Base-by-base conservation (phyloP, 345 rosid genomes). In the Physaria fendleri region DNA sequence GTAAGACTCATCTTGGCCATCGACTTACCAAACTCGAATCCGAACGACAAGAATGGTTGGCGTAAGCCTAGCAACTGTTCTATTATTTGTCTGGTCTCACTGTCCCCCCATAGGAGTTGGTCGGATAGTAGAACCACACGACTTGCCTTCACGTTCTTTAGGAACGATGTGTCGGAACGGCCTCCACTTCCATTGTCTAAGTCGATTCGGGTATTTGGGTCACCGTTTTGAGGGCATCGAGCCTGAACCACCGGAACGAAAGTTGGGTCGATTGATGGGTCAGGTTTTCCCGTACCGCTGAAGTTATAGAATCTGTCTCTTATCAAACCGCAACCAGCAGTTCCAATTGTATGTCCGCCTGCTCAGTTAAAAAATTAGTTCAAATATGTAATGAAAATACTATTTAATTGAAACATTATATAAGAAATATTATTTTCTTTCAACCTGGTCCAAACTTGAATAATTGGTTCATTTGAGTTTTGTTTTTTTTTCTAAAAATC, bases 321-420 rank as follows among this genome's bases (percentile, higher is more conserved):
- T 17, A 71, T 64, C 13, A 76, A 8, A 50, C 51, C 70, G 48
- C 83, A 76, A 16, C 77, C 73, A 45, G 83, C 37, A 1, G 81
- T 79, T 12, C 81, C 83, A 12, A 79, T 44, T 7, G 83, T 76
- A 73, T 79, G 83, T 48, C 77, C 80, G 10, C 81, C 83, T 79
- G 30, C 25, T 52, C 42, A 39, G 39, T 7, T 7, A n/a, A n/a
- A n/a, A n/a, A n/a, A n/a, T n/a, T n/a, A n/a, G 35, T 30, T 30
- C 32, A 25, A 25, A 28, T 28, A 28, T 9, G 3, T 30, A 30
- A 1, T 30, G n/a, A 30, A 30, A 30, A 9, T 10, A 9, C 12
- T 28, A 6, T 10, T 28, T 28, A 10, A 28, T 28, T 7, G 32
- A 28, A 7, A 1, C 10, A 28, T 28, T 28, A n/a, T n/a, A n/a